Conservation (phyloP, 2,329 filamentous ascomycete species). For the Sporothrix dimorphospora region DNA sequence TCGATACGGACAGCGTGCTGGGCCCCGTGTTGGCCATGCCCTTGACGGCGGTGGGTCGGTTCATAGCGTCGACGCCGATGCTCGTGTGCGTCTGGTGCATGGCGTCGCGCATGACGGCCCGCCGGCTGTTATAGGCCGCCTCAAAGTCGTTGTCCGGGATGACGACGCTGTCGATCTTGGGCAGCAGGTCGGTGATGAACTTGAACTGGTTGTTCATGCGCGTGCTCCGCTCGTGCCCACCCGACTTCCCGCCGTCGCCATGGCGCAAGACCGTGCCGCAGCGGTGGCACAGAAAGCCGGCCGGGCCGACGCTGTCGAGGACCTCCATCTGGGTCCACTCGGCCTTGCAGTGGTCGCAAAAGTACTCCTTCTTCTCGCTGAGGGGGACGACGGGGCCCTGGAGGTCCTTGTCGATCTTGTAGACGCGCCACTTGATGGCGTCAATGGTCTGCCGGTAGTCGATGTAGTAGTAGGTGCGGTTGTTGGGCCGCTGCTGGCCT, state of each 20-base stretch:
- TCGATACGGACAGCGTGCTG: constrained; percentile 70
- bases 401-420: constrained; percentile 84
- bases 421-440: constrained; percentile 92
- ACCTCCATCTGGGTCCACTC: constrained; percentile 93
- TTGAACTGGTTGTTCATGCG: constrained; percentile 78
- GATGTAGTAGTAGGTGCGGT: constrained; percentile 94
- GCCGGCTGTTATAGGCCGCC: constrained; percentile 63
- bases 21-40: constrained; percentile 68
- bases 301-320: constrained; percentile 70
- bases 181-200: constrained; percentile 75
- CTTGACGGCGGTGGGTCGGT: constrained; percentile 68
- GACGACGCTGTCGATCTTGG: constrained; percentile 72
- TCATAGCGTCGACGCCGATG: constrained; percentile 58
- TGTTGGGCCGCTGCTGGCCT: constrained; percentile 78
- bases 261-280: constrained; percentile 69
- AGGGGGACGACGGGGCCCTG: constrained; percentile 80
- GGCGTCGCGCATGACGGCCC: constrained; percentile 67
- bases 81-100: constrained; percentile 67
- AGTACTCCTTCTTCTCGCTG: constrained; percentile 88
- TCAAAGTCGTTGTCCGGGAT: constrained; percentile 78
- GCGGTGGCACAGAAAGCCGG: constrained; percentile 81
- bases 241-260: constrained; percentile 67
- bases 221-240: constrained; percentile 73
- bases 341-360: constrained; percentile 77
- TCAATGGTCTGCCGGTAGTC: constrained; percentile 94